phyloP scores from a whole-genome alignment of 2,329 filamentous ascomycete species.

The Fonsecaea multimorphosa region DNA sequence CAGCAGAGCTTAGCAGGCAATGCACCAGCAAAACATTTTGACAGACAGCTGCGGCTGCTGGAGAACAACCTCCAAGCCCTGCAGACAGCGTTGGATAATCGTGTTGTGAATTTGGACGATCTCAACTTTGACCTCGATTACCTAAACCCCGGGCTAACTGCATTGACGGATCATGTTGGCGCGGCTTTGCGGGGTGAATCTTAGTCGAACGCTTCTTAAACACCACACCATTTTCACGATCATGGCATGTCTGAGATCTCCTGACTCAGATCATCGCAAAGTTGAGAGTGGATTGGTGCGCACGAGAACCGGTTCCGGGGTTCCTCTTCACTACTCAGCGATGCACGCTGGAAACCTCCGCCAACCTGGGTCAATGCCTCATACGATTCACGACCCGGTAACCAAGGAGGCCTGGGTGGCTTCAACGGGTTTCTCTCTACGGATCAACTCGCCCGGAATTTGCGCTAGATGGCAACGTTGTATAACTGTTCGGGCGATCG shows the following conservation, averaged over 20 bases:
- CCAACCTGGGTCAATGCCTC: background rate
- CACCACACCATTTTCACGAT: background rate
- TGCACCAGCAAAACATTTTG: conserved; percentile 22
- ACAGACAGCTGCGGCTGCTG: conserved; percentile 16
- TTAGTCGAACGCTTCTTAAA: background rate
- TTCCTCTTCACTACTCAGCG: background rate
- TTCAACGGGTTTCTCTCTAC: background rate
- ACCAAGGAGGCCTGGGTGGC: too few relatives aligned
- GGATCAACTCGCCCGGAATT: background rate
- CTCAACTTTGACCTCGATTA: conserved; percentile 20
- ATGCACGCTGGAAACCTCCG: background rate
- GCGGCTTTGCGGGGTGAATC: background rate
- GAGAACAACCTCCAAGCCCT: conserved; percentile 25
- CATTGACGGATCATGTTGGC: background rate
- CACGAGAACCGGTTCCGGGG: background rate
- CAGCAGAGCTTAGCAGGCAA: conserved; percentile 22
- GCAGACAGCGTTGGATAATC: conserved; percentile 12
- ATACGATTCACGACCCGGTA: background rate
- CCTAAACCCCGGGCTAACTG: background rate
- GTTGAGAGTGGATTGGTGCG: background rate
- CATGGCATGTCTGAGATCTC: background rate
- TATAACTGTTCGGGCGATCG: background rate
- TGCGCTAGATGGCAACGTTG: background rate
- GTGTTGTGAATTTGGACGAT: conserved; percentile 20
- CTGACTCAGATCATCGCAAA: background rate